Base-by-base conservation (phyloP, 805 yeast genomes). In the Sugiyamaella boreocaroliniensis region DNA sequence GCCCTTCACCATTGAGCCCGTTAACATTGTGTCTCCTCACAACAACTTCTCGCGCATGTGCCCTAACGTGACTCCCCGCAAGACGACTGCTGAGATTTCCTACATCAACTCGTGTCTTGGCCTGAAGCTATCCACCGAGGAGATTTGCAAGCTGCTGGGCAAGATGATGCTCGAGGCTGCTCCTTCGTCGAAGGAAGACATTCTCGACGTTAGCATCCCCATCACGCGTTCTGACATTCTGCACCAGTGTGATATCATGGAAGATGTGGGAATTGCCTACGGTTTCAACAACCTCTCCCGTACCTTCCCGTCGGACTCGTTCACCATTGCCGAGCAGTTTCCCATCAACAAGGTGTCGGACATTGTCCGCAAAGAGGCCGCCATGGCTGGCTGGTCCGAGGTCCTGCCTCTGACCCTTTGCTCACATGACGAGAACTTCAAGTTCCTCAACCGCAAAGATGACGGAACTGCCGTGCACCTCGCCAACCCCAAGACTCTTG, bases 241-340 rank as follows among this genome's bases (percentile, higher is more conserved):
- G 64, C 99, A 93, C 71, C 95, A 89, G 68, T 92, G 98, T 77
- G 99, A 93, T 72, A 84, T 93, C 60, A 87, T 93, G 95, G 99
- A 93, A 72, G 99, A 93, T 70, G 96, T 92, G 47, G 99, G 97
- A 47, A 85, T 93, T 66, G 95, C 89, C 29, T 93, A 89, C 67
- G 99, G 99, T 53, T 93, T 85, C 77, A 86, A 90, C 73, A 89
- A 87, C 68, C 77, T 93, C 65, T 79, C 78, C 58, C 88, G 84
- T 72, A 82, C 93, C 49, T 88, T 93, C 65, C 79, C 89, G 59
- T 77, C 88, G 32, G 83, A 83, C 53, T 80, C 96, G 9, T 81
- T 85, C 58, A 76, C 80, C 51, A 84, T 88, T 57, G 96, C 95
- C 20, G 77, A 85, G 51, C 89, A 98, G 43, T 79, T 92, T 67